Evolutionary conservation across 306 rosid genomes (phyloP).

Genomic region (Abrus pulchellus): DNA sequence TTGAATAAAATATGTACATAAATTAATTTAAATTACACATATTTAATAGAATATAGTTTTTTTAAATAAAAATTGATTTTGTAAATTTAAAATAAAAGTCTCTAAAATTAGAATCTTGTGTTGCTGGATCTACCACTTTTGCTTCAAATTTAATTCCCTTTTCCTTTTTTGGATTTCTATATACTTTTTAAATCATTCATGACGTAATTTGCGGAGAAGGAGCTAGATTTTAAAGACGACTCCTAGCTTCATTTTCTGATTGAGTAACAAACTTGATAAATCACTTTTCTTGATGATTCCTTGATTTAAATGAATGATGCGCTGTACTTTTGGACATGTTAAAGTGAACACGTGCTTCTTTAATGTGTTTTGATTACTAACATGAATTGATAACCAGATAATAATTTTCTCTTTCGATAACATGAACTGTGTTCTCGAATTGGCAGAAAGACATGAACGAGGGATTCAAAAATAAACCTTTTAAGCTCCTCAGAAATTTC

Average conservation of each 20-base stretch:
- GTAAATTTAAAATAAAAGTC: neutral
- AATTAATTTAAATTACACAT: too few relatives aligned
- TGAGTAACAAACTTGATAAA: conserved; percentile 20
- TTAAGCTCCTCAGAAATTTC: neutral
- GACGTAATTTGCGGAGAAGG: conserved; percentile 39
- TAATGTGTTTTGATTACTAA: conserved; percentile 1
- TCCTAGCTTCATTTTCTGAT: conserved; percentile 21
- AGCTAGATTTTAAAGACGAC: conserved; percentile 22
- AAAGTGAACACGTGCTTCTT: conserved; percentile 35
- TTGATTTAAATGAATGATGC: conserved; percentile 47
- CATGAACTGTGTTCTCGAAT: conserved; percentile 20
- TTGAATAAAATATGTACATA: too few relatives aligned
- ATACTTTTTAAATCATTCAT: neutral
- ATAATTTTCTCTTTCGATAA: conserved; percentile 8
- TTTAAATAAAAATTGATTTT: too few relatives aligned
- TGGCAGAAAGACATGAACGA: conserved; percentile 10
- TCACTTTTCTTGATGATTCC: conserved; percentile 26
- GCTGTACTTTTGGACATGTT: conserved; percentile 38
- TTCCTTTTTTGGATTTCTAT: neutral
- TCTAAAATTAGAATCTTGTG: conserved; percentile 8
- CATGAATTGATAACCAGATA: conserved; percentile 20
- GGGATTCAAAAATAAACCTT: neutral
- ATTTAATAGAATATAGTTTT: too few relatives aligned
- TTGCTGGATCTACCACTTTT: neutral
- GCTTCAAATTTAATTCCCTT: neutral